Conservation (phyloP, 345 rosid genomes). For the Pistacia atlantica region DNA sequence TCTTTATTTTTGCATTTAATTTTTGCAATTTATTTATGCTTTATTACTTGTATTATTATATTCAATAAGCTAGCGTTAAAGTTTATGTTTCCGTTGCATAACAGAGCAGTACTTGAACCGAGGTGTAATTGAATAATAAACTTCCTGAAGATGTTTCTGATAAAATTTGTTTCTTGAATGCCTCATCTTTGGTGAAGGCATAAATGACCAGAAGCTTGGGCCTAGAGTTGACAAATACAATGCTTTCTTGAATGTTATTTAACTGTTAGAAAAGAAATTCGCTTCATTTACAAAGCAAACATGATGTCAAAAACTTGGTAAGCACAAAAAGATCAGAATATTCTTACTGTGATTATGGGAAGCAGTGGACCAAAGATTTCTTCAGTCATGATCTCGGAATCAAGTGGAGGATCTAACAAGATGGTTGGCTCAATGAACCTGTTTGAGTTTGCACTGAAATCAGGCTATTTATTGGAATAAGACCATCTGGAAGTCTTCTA, state of each 20-base stretch:
- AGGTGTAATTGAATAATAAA: slow-evolving; percentile 68
- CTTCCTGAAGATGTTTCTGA: slow-evolving; percentile 75
- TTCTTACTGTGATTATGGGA: slow-evolving; percentile 61
- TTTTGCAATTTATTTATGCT: too few relatives aligned
- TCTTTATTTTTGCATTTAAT: too few relatives aligned
- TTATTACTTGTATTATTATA: too few relatives aligned
- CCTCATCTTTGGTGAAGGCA: slow-evolving; percentile 62
- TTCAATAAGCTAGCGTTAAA: too few relatives aligned
- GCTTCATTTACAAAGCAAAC: neutral
- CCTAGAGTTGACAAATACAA: slow-evolving; percentile 52
- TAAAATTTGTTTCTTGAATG: slow-evolving; percentile 58
- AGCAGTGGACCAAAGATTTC: slow-evolving; percentile 75
- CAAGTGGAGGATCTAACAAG: slow-evolving; percentile 65
- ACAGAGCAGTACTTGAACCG: slow-evolving; percentile 57
- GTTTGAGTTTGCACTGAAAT: neutral
- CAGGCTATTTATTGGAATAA: neutral
- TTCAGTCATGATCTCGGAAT: slow-evolving; percentile 58
- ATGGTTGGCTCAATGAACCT: slow-evolving; percentile 72
- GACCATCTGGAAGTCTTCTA: neutral
- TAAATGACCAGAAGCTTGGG: slow-evolving; percentile 61
- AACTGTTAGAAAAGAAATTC: slow-evolving; percentile 35
- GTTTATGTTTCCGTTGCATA: too few relatives aligned
- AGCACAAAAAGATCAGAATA: neutral
- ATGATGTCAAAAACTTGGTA: neutral
- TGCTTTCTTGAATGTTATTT: slow-evolving; percentile 55